Evolutionary conservation across 2,329 filamentous ascomycete genomes (phyloP).

Genomic region (Sporothrix pallida): DNA sequence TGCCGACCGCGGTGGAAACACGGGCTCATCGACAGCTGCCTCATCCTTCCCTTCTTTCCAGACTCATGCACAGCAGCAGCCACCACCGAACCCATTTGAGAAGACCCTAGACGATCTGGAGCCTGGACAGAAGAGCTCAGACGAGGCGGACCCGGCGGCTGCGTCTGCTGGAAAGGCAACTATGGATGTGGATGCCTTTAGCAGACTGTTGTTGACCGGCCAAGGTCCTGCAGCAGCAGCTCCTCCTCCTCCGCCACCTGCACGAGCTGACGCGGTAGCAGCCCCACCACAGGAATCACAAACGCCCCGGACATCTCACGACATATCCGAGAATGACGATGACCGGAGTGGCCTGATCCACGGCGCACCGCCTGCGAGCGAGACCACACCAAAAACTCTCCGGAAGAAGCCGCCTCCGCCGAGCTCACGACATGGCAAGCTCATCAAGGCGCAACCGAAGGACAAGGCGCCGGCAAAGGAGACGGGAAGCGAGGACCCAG

Average conservation of each 20-base stretch:
- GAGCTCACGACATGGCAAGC: constrained; percentile 78
- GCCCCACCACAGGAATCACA: constrained; percentile 55
- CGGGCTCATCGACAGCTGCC: not conserved
- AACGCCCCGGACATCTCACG: constrained; percentile 64
- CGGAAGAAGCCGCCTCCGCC: constrained; percentile 73
- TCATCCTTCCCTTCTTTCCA: constrained; percentile 33
- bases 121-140: constrained; percentile 39
- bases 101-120: constrained; percentile 61
- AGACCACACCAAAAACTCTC: constrained; percentile 36
- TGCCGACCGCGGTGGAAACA: constrained; percentile 42
- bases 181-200: constrained; percentile 80
- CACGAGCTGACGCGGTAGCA: constrained; percentile 47
- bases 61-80: constrained; percentile 38
- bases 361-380: not conserved
- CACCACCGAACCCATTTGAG: constrained; percentile 60
- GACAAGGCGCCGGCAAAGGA: constrained; percentile 39
- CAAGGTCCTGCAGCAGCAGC: constrained; percentile 52
- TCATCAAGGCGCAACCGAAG: constrained; percentile 60
- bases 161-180: constrained; percentile 51
- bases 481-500: constrained; percentile 39
- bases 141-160: constrained; percentile 41
- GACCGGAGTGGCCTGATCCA: constrained; percentile 49
- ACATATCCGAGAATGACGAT: constrained; percentile 59
- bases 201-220: constrained; percentile 76
- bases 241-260: constrained; percentile 40